Conservation (phyloP, 1,139 yeast species). For the Debaryomycetaceae sp. region DNA sequence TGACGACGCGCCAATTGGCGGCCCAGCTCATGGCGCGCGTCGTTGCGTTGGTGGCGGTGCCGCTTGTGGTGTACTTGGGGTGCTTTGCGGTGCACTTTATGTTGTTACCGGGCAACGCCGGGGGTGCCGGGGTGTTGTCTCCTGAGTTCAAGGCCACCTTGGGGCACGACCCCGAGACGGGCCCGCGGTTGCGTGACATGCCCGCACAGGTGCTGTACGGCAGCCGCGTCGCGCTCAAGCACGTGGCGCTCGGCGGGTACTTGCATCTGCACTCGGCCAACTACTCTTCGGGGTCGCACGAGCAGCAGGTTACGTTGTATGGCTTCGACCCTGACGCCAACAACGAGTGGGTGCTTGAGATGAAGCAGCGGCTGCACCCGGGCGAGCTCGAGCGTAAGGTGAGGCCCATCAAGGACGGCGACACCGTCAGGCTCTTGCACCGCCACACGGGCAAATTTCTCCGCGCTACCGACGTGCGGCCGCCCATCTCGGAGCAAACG, state of each 20-base stretch:
- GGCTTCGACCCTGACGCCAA: constrained; percentile 46
- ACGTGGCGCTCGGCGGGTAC: constrained; percentile 56
- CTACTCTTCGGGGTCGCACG: constrained; percentile 52
- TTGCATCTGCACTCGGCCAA: constrained; percentile 60
- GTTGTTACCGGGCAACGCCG: constrained; percentile 43
- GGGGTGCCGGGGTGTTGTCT: constrained; percentile 49
- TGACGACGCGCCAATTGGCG: constrained; percentile 26
- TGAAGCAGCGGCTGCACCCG: constrained; percentile 24
- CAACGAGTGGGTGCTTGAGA: constrained; percentile 68
- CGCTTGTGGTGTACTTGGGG: constrained; percentile 45
- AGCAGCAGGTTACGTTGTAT: constrained; percentile 68
- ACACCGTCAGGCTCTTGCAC: constrained; percentile 58
- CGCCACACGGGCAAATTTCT: constrained; percentile 55
- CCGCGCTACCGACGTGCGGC: constrained; percentile 55
- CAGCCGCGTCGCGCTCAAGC: constrained; percentile 62
- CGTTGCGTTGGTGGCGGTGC: constrained; percentile 38
- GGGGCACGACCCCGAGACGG: constrained; percentile 30
- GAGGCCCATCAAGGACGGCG: constrained; percentile 44
- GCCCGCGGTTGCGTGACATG: constrained; percentile 16
- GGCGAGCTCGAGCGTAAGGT: constrained; percentile 27
- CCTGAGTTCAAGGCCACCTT: constrained; percentile 55
- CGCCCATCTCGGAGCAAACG: constrained; percentile 79
- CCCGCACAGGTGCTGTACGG: constrained; percentile 60
- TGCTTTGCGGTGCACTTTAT: constrained; percentile 49
- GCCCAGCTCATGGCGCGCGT: constrained; percentile 29